Evolutionary conservation across 768 basidiomycete species (phyloP), one percentile per base, ranked within the genome.

Genomic region (Zangia roseola): DNA sequence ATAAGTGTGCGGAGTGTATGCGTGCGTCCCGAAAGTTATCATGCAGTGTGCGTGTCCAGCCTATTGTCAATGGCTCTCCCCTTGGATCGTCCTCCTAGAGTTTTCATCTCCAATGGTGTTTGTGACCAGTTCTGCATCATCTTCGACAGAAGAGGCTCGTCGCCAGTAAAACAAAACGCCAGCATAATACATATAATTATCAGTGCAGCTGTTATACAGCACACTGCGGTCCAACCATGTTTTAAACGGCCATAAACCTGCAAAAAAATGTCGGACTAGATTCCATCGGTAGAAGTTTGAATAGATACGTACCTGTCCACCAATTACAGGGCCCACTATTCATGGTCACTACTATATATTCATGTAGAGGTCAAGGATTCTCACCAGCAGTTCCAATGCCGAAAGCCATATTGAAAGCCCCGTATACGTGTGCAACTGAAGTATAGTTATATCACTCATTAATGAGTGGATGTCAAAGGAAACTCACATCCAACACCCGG

Each of bases 401-500:
- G 52, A 82, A 88, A 3, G 80, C 80, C 10, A 89, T 59, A 67
- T 88, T 91, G 61, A 87, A 88, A 1, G 81, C 82, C 4, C 81
- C 87, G 57, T 87, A 90, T 4, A 86, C 75, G 57, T 89, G 86
- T 1, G 78, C 87, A 64, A 84, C 88, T 89, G 55, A 24, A 19
- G 21, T 17, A 39, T 42, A 16, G 23, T 10, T 24, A 13, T 35
- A 19, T 54, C 36, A 51, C 34, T 39, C 39, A 36, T 39, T 17
- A 34, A 52, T 24, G 8, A 19, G 40, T 17, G 19, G 10, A 47
- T 26, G 33, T 24, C 14, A 20, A 30, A 16, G n/a, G 33, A 23
- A 13, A 63, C 83, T 61, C 59, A 82, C 86, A 91, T 25, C 87
- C 88, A 31, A 90, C 73, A 4, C 86, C 86, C 30, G 77, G 76